A percentile compares a stretch with the other conserved stretches of the same genome.
Conservation (phyloP, 2,329 filamentous ascomycete species). For the Fusarium keratoplasticum region DNA sequence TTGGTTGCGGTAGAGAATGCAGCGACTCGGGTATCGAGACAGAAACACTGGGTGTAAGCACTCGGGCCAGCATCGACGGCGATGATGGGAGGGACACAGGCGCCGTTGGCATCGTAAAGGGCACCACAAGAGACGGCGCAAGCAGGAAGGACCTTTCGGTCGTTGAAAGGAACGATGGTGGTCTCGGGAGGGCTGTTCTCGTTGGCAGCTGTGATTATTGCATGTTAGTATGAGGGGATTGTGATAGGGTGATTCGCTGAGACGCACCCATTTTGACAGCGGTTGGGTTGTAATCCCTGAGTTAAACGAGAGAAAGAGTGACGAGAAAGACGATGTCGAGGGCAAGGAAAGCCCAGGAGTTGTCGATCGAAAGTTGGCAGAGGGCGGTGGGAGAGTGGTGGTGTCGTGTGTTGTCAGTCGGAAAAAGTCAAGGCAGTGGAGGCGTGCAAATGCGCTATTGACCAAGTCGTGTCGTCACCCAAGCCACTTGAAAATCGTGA, state of each 20-base stretch:
- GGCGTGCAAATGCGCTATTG: constrained; percentile 39
- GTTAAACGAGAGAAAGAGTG: constrained; percentile 21
- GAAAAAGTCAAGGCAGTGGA: constrained; percentile 28
- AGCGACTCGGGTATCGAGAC: constrained; percentile 69
- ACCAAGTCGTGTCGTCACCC: constrained; percentile 38
- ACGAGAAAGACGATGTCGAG: constrained; percentile 6
- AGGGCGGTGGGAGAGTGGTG: background rate
- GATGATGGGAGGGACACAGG: constrained; percentile 72
- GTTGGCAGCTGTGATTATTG: constrained; percentile 18
- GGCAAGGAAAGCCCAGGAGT: background rate
- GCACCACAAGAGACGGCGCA: constrained; percentile 70
- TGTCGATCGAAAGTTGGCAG: constrained; percentile 2
- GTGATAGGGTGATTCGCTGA: constrained; percentile 39
- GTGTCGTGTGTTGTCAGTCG: constrained; percentile 14
- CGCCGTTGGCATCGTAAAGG: constrained; percentile 77
- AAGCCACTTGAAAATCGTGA: constrained; percentile 27
- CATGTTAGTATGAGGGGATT: constrained; percentile 32
- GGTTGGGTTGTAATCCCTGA: background rate
- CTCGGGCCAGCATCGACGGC: constrained; percentile 58
- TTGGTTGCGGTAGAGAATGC: constrained; percentile 66
- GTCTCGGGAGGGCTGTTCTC: constrained; percentile 48
- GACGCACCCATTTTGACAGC: constrained; percentile 53
- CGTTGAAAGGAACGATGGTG: constrained; percentile 67
- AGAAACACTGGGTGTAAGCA: constrained; percentile 79
- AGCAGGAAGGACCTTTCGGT: constrained; percentile 62